phyloP scores from a whole-genome alignment of 2,329 filamentous ascomycete species.

The Allantophomopsis lycopodina region DNA sequence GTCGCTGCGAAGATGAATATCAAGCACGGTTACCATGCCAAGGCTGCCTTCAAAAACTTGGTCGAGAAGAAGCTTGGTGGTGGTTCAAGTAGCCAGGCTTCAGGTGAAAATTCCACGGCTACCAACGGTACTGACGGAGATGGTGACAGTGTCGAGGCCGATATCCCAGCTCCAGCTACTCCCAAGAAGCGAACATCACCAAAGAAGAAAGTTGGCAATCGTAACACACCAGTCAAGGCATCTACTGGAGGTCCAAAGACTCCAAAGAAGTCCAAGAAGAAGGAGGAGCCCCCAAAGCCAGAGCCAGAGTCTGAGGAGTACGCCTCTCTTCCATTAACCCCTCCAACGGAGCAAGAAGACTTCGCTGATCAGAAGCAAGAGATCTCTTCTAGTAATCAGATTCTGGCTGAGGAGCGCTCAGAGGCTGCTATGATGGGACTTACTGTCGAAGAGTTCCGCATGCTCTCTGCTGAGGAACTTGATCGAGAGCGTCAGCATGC shows the following conservation, averaged over 20 bases:
- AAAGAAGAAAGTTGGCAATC: slow-evolving; percentile 19
- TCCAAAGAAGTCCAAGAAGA: slow-evolving; percentile 3
- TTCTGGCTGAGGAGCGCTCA: neutral
- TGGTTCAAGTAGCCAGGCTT: too few species aligned
- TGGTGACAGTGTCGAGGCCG: slow-evolving; percentile 17
- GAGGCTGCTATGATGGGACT: neutral
- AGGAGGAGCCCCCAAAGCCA: slow-evolving; percentile 3
- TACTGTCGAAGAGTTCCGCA: neutral
- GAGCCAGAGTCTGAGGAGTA: slow-evolving; percentile 4
- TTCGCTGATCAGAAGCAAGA: neutral
- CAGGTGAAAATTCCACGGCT: too few species aligned
- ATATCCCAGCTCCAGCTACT: slow-evolving; percentile 6
- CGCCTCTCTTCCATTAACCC: neutral
- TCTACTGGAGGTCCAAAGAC: slow-evolving; percentile 2
- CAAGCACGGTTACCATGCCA: slow-evolving; percentile 26
- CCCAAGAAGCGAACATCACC: slow-evolving; percentile 18
- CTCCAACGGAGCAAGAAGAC: neutral
- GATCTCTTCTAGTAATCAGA: neutral
- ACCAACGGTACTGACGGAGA: neutral
- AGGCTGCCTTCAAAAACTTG: slow-evolving; percentile 7
- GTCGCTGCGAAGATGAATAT: slow-evolving; percentile 23
- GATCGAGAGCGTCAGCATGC: neutral
- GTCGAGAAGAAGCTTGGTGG: slow-evolving; percentile 6
- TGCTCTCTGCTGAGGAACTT: neutral
- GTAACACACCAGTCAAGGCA: slow-evolving; percentile 16